phyloP scores from a whole-genome alignment of 495 filamentous ascomycete species.

The Niebla homalea region DNA sequence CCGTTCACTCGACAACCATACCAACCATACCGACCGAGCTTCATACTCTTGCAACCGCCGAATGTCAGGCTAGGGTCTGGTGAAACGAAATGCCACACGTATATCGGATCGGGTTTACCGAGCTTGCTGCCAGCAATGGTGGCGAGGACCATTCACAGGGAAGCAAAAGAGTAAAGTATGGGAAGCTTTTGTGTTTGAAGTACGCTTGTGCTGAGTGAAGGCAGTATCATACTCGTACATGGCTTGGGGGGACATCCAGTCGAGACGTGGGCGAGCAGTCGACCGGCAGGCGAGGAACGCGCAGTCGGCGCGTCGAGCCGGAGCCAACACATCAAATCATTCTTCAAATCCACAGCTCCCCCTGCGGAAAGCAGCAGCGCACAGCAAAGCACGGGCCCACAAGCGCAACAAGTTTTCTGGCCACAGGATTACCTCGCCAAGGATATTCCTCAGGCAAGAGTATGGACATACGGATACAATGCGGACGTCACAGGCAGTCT shows the following conservation, averaged over 20 bases:
- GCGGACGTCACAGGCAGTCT: conserved; percentile 25
- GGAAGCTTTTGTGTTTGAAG: not conserved
- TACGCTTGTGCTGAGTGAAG: not conserved
- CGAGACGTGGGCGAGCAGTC: conserved; percentile 24
- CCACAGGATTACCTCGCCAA: conserved; percentile 27
- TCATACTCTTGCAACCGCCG: too few relatives aligned
- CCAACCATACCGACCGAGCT: too few relatives aligned
- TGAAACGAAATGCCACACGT: not conserved
- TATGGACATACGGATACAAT: conserved; percentile 34
- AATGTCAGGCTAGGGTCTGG: too few relatives aligned
- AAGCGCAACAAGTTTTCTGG: conserved; percentile 29
- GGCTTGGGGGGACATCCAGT: conserved; percentile 19
- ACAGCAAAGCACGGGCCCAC: not conserved
- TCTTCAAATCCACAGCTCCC: not conserved
- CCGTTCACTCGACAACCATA: too few relatives aligned
- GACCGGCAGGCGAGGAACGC: not conserved
- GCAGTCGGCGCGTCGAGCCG: not conserved
- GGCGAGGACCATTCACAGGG: not conserved
- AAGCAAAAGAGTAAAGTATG: conserved; percentile 3
- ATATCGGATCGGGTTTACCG: conserved; percentile 1
- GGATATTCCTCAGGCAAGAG: conserved; percentile 27
- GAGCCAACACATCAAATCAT: not conserved
- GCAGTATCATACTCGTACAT: conserved; percentile 11
- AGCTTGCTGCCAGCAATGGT: not conserved
- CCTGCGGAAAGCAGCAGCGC: not conserved